Evolutionary conservation across 139 green algal species (phyloP).

Genomic region (Eudorina sp.): DNA sequence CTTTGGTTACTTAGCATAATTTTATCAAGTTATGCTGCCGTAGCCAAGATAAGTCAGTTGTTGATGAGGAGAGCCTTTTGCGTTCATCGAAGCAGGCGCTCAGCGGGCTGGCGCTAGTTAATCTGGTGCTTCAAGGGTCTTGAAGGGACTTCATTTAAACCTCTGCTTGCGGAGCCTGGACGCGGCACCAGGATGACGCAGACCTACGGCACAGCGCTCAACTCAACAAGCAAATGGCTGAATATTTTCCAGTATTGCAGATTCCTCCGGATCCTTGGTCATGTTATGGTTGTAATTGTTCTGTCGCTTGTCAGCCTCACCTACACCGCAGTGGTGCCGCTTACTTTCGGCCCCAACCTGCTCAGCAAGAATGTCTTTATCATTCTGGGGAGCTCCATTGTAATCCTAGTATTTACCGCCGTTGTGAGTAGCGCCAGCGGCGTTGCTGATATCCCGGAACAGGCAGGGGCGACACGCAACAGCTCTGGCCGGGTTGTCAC

Average conservation of each 20-base stretch:
- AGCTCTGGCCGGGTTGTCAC: too few species aligned
- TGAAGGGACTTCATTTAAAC: too few species aligned
- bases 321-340: slow-evolving; percentile 78
- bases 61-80: too few species aligned
- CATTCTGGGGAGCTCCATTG: slow-evolving; percentile 44
- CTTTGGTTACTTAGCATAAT: too few species aligned
- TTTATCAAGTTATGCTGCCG: too few species aligned
- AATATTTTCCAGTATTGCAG: slow-evolving; percentile 71
- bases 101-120: too few species aligned
- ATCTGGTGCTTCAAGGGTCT: too few species aligned
- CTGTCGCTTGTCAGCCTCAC: slow-evolving; percentile 74
- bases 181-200: slow-evolving; percentile 16
- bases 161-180: too few species aligned
- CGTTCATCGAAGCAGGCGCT: too few species aligned
- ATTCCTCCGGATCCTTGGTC: slow-evolving; percentile 71
- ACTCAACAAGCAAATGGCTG: slow-evolving; percentile 40
- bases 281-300: slow-evolving; percentile 90
- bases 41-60: too few species aligned
- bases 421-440: slow-evolving; percentile 67
- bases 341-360: slow-evolving; percentile 62
- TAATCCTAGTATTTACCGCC: slow-evolving; percentile 61
- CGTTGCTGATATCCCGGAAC: too few species aligned
- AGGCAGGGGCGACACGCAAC: too few species aligned
- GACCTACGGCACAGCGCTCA: background rate
- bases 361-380: slow-evolving; percentile 33